Evolutionary conservation across 306 rosid genomes (phyloP), one percentile per base, ranked within the genome.

Genomic region (Lagenaria siceraria): DNA sequence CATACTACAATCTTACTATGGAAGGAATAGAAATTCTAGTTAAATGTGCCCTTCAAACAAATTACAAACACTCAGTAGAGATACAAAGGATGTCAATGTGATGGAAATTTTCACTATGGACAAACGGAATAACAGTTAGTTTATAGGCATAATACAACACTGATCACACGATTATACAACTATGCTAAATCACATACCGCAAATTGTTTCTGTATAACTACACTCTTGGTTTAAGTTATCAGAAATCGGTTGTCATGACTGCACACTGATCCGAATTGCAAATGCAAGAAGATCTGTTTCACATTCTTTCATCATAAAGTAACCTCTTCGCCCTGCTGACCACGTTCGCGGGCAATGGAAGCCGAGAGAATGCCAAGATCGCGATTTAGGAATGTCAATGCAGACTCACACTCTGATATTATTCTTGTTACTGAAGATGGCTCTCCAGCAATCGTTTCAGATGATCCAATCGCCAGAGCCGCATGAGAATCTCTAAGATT

Each of bases 321-420:
- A 83, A 82, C 79, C 82, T 88, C 85, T 75, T 81, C 85, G 13
- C 86, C 94, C 60, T 83, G 89, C 78, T 79, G 86, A 12, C 85
- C 92, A 42, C 80, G 86, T 80, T 94, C 97, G 0, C 96, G 97
- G 74, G 93, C 92, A 82, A 91, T 94, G 87, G 98, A 94, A 81
- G 97, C 92, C 3, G 98, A 89, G 60, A 94, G 97, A 84, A 94
- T 88, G 43, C 98, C 97, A 13, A 94, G 98, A 79, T 94, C 97
- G 1, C 87, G 90, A 81, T 94, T 94, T 76, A 94, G 82, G 87
- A 87, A 91, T 18, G 98, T 87, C 82, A 94, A 80, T 17, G 96
- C 89, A 18, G 96, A 89, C 80, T 94, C 97, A 53, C 98, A 91
- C 82, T 94, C 98, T 2, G 96, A 87, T 77, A 91, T 91, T 85